These are phyloP conservation scores for Wickerhamomyces chambardii DNA, from an alignment of 805 yeast species.

Conservation along the genomic window DNA sequence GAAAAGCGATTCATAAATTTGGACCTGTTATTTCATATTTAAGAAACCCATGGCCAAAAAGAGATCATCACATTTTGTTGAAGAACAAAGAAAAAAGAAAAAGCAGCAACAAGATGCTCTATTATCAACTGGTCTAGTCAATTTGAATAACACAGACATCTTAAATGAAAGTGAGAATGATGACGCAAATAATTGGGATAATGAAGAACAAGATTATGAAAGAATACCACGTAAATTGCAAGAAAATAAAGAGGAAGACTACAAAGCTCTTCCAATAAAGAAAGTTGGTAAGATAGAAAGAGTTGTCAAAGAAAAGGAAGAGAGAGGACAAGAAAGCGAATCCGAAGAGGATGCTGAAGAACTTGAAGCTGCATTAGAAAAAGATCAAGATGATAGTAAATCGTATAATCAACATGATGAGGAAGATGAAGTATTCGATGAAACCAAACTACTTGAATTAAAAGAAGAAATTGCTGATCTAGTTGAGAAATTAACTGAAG, in stretches of 20 bases:
- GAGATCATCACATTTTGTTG: conserved; percentile 25
- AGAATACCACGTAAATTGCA: conserved; percentile 51
- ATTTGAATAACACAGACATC: conserved; percentile 10
- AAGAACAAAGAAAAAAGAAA: conserved; percentile 18
- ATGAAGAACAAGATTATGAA: conserved; percentile 77
- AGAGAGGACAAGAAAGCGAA: conserved; percentile 5
- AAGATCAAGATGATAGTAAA: conserved; percentile 12
- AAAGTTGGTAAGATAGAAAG: conserved; percentile 70
- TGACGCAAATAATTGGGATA: conserved; percentile 46
- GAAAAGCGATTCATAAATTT: too few species aligned
- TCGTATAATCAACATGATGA: conserved; percentile 13
- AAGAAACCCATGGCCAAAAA: conserved; percentile 27
- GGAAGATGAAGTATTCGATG: conserved; percentile 34
- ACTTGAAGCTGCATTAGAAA: conserved; percentile 15
- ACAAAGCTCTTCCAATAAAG: conserved; percentile 78
- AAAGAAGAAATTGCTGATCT: conserved; percentile 80
- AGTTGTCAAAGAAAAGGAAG: conserved; percentile 28
- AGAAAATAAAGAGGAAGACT: conserved; percentile 30
- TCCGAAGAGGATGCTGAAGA: conserved; percentile 6
- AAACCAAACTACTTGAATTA: conserved; percentile 46
- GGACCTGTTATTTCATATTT: too few species aligned
- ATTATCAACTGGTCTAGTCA: conserved; percentile 15
- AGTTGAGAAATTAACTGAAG: conserved; percentile 72
- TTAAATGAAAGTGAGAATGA: too few species aligned
- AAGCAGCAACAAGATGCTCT: conserved; percentile 13